Conservation (phyloP, 2,329 filamentous ascomycete genomes). For the Fusarium clavum region DNA sequence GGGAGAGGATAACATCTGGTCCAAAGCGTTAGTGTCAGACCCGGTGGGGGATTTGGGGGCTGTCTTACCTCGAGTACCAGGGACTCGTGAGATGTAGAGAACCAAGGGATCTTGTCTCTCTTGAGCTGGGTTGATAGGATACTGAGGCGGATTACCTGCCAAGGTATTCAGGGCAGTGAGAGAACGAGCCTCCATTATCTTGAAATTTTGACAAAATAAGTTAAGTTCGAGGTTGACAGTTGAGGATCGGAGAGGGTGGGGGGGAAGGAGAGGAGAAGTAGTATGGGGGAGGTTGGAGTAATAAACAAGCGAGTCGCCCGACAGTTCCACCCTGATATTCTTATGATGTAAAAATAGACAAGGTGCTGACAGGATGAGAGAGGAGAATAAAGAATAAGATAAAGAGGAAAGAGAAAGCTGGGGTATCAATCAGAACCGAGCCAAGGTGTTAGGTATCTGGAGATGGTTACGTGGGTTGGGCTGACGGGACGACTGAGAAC, state of each 20-base stretch:
- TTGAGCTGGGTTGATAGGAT: slow-evolving; percentile 81
- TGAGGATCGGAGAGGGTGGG: slow-evolving; percentile 17
- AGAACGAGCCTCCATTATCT: slow-evolving; percentile 81
- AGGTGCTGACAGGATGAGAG: not conserved
- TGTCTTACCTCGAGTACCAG: slow-evolving; percentile 82
- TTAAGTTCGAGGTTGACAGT: slow-evolving; percentile 10
- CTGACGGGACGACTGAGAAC: slow-evolving; percentile 5
- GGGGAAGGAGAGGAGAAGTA: slow-evolving; percentile 21
- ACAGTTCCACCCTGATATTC: slow-evolving; percentile 16
- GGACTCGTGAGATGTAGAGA: slow-evolving; percentile 93
- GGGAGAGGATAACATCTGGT: slow-evolving; percentile 89
- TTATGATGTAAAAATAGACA: not conserved
- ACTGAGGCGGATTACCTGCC: slow-evolving; percentile 87
- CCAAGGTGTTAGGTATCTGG: slow-evolving; percentile 1
- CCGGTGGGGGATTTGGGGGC: slow-evolving; percentile 10
- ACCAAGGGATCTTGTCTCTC: slow-evolving; percentile 76
- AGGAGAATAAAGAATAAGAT: not conserved
- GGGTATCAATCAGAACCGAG: slow-evolving; percentile 19
- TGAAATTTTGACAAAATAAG: slow-evolving; percentile 5
- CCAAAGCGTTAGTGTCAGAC: slow-evolving; percentile 24
- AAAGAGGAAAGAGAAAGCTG: not conserved
- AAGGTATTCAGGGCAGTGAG: slow-evolving; percentile 82
- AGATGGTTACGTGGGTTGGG: slow-evolving; percentile 12
- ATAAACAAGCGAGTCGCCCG: slow-evolving; percentile 8
- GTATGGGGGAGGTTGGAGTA: slow-evolving; percentile 24